Base-by-base conservation (phyloP, 2,329 filamentous ascomycete species). In the Pyrenochaeta sp. region DNA sequence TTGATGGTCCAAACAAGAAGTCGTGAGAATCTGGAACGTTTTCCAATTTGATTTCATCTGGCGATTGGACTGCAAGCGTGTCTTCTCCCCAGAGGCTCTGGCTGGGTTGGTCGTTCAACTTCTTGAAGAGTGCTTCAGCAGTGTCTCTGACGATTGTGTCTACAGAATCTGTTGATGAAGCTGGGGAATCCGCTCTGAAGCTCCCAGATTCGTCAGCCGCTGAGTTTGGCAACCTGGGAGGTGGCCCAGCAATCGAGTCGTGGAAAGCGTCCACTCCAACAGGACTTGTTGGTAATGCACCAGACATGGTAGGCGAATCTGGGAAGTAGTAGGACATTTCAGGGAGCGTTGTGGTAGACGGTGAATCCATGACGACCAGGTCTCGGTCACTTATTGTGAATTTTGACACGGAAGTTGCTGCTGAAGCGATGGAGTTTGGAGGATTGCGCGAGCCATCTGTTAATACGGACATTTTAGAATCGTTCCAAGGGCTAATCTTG, bases 401-500 rank as follows among this genome's bases (percentile, higher is more conserved):
- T 21, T 61, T 51, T 5, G 55, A 46, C 7, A 56, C 31, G 12
- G 67, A 69, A n/a, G 43, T 51, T 5, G 53, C 41, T 15, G 64
- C 41, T 14, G 70, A 74, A 18, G 65, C 62, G 20, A 73, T 45
- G 0, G 71, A 71, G 29, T 71, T 70, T 37, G 71, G 70, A 30
- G 70, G 68, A 18, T 66, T 65, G 10, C 57, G 68, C 23, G 66
- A 68, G 40, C 59, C 63, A 15, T 66, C 56, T 3, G 67, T 65
- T 48, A 62, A 52, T 12, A 68, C 47, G 14, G 71, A 70, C n/a
- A 64, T 33, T 6, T 45, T 42, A 6, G 71, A 71, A 7, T 56
- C 52, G 15, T 62, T 60, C 54, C 54, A 55, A 2, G 52, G 49
- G 9, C 45, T 18, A 15, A 44, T 33, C 15, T 54, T 44, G 35